These are phyloP conservation scores for Yarrowia porcina DNA, from an alignment of 805 yeast species.

Conservation along the genomic window DNA sequence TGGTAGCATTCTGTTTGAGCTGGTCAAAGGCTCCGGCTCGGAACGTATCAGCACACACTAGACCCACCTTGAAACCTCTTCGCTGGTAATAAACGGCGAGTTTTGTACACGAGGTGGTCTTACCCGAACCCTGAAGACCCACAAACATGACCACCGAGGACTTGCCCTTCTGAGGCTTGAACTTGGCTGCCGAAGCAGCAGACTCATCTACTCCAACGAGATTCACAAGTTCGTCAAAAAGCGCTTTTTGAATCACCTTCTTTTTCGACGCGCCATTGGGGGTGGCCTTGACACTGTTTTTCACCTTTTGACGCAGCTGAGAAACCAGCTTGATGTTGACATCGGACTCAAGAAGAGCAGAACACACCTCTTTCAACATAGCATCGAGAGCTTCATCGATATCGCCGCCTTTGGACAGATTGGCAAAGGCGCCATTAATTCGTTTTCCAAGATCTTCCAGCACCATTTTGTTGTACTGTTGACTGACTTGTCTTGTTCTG, in stretches of 20 bases:
- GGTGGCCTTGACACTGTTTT: constrained; percentile 51
- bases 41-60: constrained; percentile 98
- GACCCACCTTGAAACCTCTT: constrained; percentile 89
- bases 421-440: constrained; percentile 68
- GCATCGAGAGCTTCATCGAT: constrained; percentile 63
- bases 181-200: constrained; percentile 43
- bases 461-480: constrained; percentile 52
- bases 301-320: constrained; percentile 67
- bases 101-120: constrained; percentile 95
- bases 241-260: constrained; percentile 81
- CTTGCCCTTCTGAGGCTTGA: constrained; percentile 81
- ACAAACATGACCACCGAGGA: constrained; percentile 91
- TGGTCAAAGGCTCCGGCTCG: constrained; percentile 99
- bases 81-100: constrained; percentile 91
- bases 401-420: constrained; percentile 53
- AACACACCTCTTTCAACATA: constrained; percentile 82
- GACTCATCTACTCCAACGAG: constrained; percentile 65
- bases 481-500: too few relatives aligned
- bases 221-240: constrained; percentile 85
- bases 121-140: constrained; percentile 98
- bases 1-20: constrained; percentile 93
- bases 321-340: constrained; percentile 85
- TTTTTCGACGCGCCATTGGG: constrained; percentile 61
- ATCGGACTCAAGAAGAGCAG: constrained; percentile 90
- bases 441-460: constrained; percentile 76